Conservation (phyloP, 345 rosid genomes). For the Kernera saxatilis region DNA sequence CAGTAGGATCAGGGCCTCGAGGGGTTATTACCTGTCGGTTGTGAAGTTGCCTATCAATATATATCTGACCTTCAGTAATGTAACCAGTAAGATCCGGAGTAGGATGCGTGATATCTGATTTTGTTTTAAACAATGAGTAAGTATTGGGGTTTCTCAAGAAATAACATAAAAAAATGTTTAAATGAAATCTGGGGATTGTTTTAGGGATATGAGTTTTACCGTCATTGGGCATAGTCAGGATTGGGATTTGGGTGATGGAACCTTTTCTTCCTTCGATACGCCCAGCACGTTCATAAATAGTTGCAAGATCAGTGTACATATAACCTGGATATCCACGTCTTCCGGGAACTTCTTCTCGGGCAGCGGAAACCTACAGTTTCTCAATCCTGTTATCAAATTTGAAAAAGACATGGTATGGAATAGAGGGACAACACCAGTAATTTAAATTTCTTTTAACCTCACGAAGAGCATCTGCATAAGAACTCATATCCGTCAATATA, state of each 20-base stretch:
- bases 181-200: neutral
- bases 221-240: conserved; percentile 97
- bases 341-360: conserved; percentile 99
- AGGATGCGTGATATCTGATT: conserved; percentile 93
- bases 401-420: neutral
- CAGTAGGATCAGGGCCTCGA: neutral
- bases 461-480: conserved; percentile 98
- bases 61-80: conserved; percentile 63
- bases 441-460: conserved; percentile 47
- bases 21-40: conserved; percentile 26
- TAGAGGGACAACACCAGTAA: neutral
- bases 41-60: conserved; percentile 38
- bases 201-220: conserved; percentile 35
- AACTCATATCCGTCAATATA: conserved; percentile 95
- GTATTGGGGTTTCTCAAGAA: neutral
- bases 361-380: conserved; percentile 85
- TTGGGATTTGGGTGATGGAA: conserved; percentile 96
- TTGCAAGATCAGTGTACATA: conserved; percentile 99
- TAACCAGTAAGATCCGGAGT: conserved; percentile 99
- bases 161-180: neutral
- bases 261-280: conserved; percentile 97
- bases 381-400: neutral
- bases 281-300: conserved; percentile 98
- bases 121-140: neutral
- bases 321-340: conserved; percentile 99